phyloP scores from a whole-genome alignment of 108 stramenopile genomes.

The Nitzschia sp. region DNA sequence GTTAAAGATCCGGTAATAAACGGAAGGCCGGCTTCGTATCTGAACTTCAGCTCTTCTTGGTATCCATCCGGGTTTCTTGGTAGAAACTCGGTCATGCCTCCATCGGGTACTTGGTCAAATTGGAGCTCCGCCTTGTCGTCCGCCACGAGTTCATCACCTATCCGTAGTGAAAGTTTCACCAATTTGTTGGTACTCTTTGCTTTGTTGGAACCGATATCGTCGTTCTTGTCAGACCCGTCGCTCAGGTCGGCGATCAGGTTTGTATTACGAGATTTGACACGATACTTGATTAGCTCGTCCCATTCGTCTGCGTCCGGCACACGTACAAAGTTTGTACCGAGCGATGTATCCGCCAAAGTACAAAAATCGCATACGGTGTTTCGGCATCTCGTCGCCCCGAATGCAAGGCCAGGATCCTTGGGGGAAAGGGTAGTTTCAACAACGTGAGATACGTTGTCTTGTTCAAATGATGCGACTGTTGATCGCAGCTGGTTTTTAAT shows the following conservation, averaged over 20 bases:
- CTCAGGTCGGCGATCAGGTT: conserved; percentile 63
- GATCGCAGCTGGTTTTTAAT: conserved; percentile 67
- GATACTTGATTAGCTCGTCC: conserved; percentile 62
- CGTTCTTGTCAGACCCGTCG: conserved; percentile 1
- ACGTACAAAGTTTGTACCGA: conserved; percentile 77
- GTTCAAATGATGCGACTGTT: conserved; percentile 77
- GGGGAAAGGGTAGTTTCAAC: conserved; percentile 60
- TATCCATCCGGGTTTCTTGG: conserved; percentile 69
- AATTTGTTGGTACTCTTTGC: conserved; percentile 25
- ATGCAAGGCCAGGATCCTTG: conserved; percentile 49
- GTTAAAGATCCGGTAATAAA: conserved; percentile 75
- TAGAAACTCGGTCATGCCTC: conserved; percentile 69
- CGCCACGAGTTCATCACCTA: conserved; percentile 73
- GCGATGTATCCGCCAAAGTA: conserved; percentile 68
- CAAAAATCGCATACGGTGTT: conserved; percentile 70
- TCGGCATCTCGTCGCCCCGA: conserved; percentile 56
- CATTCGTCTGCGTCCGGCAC: conserved; percentile 78
- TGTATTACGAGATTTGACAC: conserved; percentile 43
- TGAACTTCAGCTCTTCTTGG: conserved; percentile 67
- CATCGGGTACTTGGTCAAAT: conserved; percentile 49
- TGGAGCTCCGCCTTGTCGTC: conserved; percentile 31
- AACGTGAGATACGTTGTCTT: conserved; percentile 64
- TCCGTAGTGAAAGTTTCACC: conserved; percentile 54
- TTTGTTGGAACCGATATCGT: background rate
- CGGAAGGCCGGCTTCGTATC: conserved; percentile 53